A percentile compares a stretch with the other conserved stretches of the same genome.
Conservation (phyloP, 1,284 basidiomycete genomes). For the Salmacisia buchloeana region DNA sequence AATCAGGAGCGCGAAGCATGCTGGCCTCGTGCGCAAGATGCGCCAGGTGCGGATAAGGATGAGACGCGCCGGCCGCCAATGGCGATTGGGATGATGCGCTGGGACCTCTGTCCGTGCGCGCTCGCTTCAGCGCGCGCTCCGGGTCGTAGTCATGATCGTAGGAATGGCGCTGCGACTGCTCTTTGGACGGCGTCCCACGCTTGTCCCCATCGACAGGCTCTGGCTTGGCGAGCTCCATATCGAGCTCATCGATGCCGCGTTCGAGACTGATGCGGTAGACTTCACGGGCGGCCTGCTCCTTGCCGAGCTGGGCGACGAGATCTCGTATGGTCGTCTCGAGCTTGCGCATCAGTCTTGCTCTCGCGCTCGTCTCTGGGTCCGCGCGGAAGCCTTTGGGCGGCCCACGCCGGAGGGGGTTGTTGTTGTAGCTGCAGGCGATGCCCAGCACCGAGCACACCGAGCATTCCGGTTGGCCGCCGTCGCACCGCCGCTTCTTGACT, state of each 20-base stretch:
- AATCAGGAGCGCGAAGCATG: background rate
- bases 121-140: background rate
- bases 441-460: slow-evolving; percentile 37
- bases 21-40: slow-evolving; percentile 1
- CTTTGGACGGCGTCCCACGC: slow-evolving; percentile 8
- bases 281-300: slow-evolving; percentile 27
- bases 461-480: slow-evolving; percentile 35
- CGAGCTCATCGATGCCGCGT: slow-evolving; percentile 19
- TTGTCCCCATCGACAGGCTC: background rate
- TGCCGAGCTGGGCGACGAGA: slow-evolving; percentile 31
- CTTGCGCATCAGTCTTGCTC: slow-evolving; percentile 30
- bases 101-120: background rate
- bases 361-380: slow-evolving; percentile 33
- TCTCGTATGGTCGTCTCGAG: slow-evolving; percentile 42
- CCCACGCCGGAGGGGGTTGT: slow-evolving; percentile 32
- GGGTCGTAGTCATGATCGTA: background rate
- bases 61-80: background rate
- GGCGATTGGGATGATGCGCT: background rate
- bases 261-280: slow-evolving; percentile 29
- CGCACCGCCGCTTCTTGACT: slow-evolving; percentile 40
- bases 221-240: slow-evolving; percentile 2
- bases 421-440: slow-evolving; percentile 37
- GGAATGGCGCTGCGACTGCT: background rate
- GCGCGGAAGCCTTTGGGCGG: slow-evolving; percentile 43
- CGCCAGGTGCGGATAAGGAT: background rate